Evolutionary conservation across 371 early-diverging fungal genomes (phyloP), one percentile per base, ranked within the genome.

Genomic region (Zychaea mexicana): DNA sequence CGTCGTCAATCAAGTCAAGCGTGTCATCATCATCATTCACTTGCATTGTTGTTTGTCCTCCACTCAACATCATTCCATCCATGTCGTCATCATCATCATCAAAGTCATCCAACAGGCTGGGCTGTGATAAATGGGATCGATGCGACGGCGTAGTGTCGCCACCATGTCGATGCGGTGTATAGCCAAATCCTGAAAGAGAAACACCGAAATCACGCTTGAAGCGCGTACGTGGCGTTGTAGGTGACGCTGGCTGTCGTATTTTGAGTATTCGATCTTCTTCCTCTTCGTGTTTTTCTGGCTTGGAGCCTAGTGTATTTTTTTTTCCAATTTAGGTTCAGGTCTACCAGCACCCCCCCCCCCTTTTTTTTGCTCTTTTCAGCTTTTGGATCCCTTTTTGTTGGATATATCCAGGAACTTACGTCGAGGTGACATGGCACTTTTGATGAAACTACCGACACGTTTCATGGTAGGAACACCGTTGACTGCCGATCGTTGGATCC

Each of bases 221-320:
- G 26, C 59, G 59, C 9, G 59, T 45, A 1, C 59, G 59, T 42
- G 59, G 59, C 17, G 59, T 58, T n/a, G 59, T 58, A 17, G 59
- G 59, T 28, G 59, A 58, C 3, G 30, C 24, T 9, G 59, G 59
- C 28, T 58, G 26, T 28, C 59, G 59, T 58, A 58, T 19, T 17
- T 58, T 58, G 17, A 42, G 42, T 30, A 58, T 45, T 28, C 59
- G 32, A 45, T 58, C 59, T 45, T 58, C 42, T 15, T 58, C 59
- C 45, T 49, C 49, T 24, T 49, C 49, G n/a, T 24, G 49, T 13
- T 49, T 49, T 49, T 49, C 49, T 17, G 49, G 49, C 24, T 49
- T 49, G 7, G 49, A 24, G 12, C 49, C 49, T 49, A 49, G n/a
- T n/a, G n/a, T n/a, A n/a, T n/a, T n/a, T n/a, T n/a, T n/a, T n/a